phyloP scores from a whole-genome alignment of 192 early-diverging fungal species.

The Gaertneriomyces semiglobifer region DNA sequence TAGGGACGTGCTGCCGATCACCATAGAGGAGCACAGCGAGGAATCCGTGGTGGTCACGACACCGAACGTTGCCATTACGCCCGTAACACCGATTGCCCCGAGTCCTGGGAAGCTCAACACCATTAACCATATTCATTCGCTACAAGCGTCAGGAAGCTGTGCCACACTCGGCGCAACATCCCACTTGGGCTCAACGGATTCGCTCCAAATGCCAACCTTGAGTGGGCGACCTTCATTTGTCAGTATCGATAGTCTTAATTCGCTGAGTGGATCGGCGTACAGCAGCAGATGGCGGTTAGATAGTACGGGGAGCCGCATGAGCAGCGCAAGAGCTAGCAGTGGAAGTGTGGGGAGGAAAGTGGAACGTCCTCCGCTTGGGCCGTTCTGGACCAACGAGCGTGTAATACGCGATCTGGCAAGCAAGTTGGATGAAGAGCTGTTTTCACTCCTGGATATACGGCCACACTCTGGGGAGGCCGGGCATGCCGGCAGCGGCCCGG shows the following conservation, averaged over 20 bases:
- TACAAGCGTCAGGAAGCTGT: too few relatives aligned
- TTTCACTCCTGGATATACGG: slow-evolving; percentile 9
- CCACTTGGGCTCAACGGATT: not conserved
- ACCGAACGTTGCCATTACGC: too few relatives aligned
- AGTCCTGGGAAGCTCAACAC: too few relatives aligned
- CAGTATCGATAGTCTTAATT: not conserved
- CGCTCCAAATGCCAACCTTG: not conserved
- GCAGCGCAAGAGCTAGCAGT: not conserved
- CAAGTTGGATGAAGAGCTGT: not conserved
- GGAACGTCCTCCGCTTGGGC: slow-evolving; percentile 1
- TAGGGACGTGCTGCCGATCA: too few relatives aligned
- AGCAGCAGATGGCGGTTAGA: not conserved
- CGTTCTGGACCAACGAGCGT: not conserved
- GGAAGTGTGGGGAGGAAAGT: not conserved
- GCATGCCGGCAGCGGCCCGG: too few relatives aligned
- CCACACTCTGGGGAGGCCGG: too few relatives aligned
- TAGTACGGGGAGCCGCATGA: not conserved
- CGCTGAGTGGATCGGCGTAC: not conserved
- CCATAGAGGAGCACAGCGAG: too few relatives aligned
- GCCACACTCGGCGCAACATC: too few relatives aligned
- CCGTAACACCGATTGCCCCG: too few relatives aligned
- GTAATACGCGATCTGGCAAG: not conserved
- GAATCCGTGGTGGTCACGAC: too few relatives aligned
- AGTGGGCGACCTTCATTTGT: not conserved
- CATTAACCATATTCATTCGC: too few relatives aligned